Evolutionary conservation across 108 stramenopile species (phyloP).

Genomic region (Nitzschia inconspicua): DNA sequence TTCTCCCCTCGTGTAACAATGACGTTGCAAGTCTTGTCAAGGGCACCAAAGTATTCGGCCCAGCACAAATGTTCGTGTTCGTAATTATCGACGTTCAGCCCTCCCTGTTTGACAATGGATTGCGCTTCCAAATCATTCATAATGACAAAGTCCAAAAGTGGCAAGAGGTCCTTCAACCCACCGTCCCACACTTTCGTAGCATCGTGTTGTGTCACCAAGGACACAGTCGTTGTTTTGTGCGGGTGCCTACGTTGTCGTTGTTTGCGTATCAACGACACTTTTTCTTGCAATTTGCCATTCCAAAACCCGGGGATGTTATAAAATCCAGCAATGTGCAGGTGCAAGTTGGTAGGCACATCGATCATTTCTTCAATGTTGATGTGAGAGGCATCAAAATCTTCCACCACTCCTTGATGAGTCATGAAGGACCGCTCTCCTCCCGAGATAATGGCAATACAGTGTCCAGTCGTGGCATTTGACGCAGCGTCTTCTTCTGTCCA

Average conservation of each 20-base stretch:
- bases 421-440: constrained; percentile 68
- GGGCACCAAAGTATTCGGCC: constrained; percentile 36
- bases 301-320: constrained; percentile 67
- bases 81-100: background rate
- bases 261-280: constrained; percentile 28
- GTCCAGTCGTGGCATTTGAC: constrained; percentile 58
- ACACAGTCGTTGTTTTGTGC: constrained; percentile 31
- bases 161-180: constrained; percentile 46
- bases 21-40: constrained; percentile 35
- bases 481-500: constrained; percentile 8
- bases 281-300: constrained; percentile 43
- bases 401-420: constrained; percentile 72
- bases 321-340: constrained; percentile 72
- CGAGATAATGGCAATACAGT: constrained; percentile 70
- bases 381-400: constrained; percentile 49
- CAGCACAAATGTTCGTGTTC: constrained; percentile 30
- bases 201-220: constrained; percentile 74
- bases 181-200: constrained; percentile 73
- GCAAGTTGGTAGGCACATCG: constrained; percentile 12
- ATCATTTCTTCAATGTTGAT: constrained; percentile 28
- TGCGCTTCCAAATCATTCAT: constrained; percentile 70
- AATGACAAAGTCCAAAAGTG: constrained; percentile 64
- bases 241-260: constrained; percentile 1
- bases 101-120: constrained; percentile 25
- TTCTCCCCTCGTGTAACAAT: constrained; percentile 59